These are phyloP conservation scores for Amyloporia xantha DNA, from an alignment of 768 basidiomycete species.

Conservation along the genomic window DNA sequence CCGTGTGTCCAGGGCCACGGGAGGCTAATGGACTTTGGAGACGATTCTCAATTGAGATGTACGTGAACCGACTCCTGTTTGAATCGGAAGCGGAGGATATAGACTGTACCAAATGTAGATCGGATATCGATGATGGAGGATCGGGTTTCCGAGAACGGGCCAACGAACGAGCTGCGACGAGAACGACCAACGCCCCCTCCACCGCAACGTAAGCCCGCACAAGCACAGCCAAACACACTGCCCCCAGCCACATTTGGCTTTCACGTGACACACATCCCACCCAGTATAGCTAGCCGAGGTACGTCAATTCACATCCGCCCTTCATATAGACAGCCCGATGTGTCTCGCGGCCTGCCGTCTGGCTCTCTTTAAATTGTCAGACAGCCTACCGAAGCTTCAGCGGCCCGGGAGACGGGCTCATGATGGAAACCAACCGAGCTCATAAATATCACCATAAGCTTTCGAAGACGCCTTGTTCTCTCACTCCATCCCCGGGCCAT, in stretches of 20 bases:
- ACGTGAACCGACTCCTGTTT: neutral
- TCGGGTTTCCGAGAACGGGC: conserved; percentile 6
- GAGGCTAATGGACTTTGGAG: neutral
- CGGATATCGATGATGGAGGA: conserved; percentile 13
- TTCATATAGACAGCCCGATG: neutral
- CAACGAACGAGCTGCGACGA: neutral
- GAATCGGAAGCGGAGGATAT: conserved; percentile 6
- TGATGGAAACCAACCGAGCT: too few species aligned
- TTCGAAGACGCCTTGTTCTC: too few species aligned
- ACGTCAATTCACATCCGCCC: neutral
- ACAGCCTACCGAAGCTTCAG: neutral
- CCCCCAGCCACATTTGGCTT: neutral
- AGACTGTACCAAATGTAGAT: conserved; percentile 7
- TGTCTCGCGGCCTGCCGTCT: neutral
- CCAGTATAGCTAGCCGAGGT: neutral
- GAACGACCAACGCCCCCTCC: neutral
- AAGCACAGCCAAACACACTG: neutral
- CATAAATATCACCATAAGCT: too few species aligned
- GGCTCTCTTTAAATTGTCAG: neutral
- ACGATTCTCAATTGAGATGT: conserved; percentile 3
- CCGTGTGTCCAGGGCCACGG: neutral
- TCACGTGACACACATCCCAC: neutral
- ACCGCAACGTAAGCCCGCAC: neutral
- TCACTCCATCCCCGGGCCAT: too few species aligned
- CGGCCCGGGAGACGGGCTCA: neutral